Conservation (phyloP, 1,284 basidiomycete genomes). For the Vanrija pseudolonga region DNA sequence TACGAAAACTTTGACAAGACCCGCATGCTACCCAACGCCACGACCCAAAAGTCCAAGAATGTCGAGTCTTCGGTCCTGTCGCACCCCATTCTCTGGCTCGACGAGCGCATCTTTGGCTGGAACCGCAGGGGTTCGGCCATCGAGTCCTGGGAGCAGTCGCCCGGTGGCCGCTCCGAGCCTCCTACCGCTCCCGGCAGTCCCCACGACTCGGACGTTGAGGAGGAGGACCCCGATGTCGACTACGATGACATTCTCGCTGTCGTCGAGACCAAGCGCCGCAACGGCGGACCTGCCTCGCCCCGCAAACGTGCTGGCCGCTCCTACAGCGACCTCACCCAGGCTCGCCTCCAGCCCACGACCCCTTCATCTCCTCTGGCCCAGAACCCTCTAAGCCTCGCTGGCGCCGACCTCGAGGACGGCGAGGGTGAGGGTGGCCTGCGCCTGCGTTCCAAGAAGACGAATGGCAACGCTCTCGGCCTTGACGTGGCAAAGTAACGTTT, state of each 20-base stretch:
- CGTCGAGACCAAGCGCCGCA: constrained; percentile 35
- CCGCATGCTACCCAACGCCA: constrained; percentile 76
- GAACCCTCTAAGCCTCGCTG: no score
- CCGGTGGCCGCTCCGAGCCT: constrained; percentile 29
- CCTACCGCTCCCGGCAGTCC: constrained; percentile 33
- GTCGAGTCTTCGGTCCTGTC: constrained; percentile 45
- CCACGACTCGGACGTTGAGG: constrained; percentile 47
- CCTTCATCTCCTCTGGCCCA: no score
- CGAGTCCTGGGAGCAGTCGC: constrained; percentile 38
- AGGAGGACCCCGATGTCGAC: constrained; percentile 51
- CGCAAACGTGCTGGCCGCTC: constrained; percentile 31
- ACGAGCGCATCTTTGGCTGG: constrained; percentile 51
- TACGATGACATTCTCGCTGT: constrained; percentile 52
- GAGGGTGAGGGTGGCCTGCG: background rate
- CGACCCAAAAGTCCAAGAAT: constrained; percentile 57
- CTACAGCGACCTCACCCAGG: constrained; percentile 28
- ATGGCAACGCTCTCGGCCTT: no score
- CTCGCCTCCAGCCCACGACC: constrained; percentile 3
- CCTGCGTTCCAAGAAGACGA: no score
- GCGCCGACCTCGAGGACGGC: background rate
- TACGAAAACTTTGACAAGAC: constrained; percentile 87
- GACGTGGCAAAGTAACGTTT: no score
- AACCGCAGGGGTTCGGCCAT: constrained; percentile 39
- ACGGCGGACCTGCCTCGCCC: constrained; percentile 21
- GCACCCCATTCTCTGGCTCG: constrained; percentile 49